phyloP scores from a whole-genome alignment of 2,329 filamentous ascomycete species.

The Stagonosporopsis vannaccii region DNA sequence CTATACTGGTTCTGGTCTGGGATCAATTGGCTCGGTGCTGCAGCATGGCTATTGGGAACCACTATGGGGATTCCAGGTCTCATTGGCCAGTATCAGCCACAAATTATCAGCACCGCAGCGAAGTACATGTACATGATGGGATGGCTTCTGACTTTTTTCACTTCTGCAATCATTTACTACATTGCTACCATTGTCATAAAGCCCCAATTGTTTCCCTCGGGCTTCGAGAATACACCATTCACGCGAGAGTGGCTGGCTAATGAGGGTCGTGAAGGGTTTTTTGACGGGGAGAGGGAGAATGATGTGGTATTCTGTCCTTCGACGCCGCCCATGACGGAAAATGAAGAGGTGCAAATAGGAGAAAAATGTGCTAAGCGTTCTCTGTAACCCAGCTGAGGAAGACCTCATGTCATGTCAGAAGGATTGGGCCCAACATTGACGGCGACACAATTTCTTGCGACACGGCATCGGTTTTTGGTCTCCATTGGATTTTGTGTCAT shows the following conservation, averaged over 20 bases:
- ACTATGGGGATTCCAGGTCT: constrained; percentile 47
- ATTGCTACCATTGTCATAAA: constrained; percentile 26
- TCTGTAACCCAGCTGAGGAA: neutral
- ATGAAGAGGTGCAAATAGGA: constrained; percentile 19
- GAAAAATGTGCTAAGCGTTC: constrained; percentile 18
- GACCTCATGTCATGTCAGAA: too few species aligned
- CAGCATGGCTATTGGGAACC: constrained; percentile 40
- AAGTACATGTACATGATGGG: constrained; percentile 49
- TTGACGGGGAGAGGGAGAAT: constrained; percentile 35
- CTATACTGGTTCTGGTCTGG: constrained; percentile 45
- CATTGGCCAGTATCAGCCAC: constrained; percentile 39
- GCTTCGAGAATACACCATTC: constrained; percentile 26
- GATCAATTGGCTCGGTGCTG: constrained; percentile 43
- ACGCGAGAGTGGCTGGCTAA: constrained; percentile 36
- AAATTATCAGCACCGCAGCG: constrained; percentile 40
- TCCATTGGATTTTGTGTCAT: too few species aligned
- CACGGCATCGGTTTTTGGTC: too few species aligned
- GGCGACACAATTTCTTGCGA: too few species aligned
- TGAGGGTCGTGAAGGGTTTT: constrained; percentile 39
- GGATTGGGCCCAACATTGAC: too few species aligned
- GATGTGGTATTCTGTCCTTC: constrained; percentile 20
- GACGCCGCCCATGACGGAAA: constrained; percentile 23
- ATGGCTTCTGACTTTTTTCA: constrained; percentile 44
- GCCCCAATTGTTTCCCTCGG: constrained; percentile 27
- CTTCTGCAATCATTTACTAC: constrained; percentile 39